Evolutionary conservation across 1,284 basidiomycete species (phyloP).

Genomic region (Ustilago xerochloae): DNA sequence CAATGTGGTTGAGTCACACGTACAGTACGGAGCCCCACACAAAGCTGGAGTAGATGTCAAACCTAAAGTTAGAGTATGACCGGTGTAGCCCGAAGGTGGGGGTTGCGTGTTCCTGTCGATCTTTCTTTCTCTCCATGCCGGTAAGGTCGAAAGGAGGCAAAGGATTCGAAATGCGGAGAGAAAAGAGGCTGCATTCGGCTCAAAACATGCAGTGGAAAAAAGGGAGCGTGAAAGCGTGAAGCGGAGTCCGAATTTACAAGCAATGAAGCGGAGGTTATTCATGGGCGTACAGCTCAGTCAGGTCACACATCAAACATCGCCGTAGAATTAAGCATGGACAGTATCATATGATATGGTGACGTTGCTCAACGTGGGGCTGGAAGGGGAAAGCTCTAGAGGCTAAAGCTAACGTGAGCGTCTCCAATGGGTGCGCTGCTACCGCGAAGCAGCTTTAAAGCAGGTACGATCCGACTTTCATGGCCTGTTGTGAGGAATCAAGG

Average conservation of each 20-base stretch:
- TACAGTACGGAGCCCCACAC: slow-evolving; percentile 5
- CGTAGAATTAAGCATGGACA: too few species aligned
- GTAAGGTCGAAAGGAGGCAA: background rate
- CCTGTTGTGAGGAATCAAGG: too few species aligned
- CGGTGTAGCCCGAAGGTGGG: too few species aligned
- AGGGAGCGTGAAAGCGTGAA: slow-evolving; percentile 1
- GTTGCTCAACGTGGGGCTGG: background rate
- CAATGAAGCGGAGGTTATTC: background rate
- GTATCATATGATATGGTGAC: too few species aligned
- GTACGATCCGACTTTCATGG: too few species aligned
- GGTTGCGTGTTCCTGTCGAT: slow-evolving; percentile 10
- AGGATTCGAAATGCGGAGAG: slow-evolving; percentile 24
- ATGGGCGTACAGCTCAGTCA: too few species aligned
- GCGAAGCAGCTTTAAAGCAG: too few species aligned
- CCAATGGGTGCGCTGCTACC: too few species aligned
- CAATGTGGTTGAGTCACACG: background rate
- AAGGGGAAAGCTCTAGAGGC: background rate
- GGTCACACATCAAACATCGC: too few species aligned
- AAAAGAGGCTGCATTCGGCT: slow-evolving; percentile 1
- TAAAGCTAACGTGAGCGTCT: too few species aligned
- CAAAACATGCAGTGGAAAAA: background rate
- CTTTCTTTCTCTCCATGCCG: background rate
- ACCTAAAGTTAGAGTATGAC: too few species aligned
- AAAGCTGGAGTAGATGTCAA: background rate
- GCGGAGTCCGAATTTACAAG: background rate